Evolutionary conservation across 108 stramenopile genomes (phyloP), one percentile per base, ranked within the genome.

Genomic region (Cylindrotheca fusiformis): DNA sequence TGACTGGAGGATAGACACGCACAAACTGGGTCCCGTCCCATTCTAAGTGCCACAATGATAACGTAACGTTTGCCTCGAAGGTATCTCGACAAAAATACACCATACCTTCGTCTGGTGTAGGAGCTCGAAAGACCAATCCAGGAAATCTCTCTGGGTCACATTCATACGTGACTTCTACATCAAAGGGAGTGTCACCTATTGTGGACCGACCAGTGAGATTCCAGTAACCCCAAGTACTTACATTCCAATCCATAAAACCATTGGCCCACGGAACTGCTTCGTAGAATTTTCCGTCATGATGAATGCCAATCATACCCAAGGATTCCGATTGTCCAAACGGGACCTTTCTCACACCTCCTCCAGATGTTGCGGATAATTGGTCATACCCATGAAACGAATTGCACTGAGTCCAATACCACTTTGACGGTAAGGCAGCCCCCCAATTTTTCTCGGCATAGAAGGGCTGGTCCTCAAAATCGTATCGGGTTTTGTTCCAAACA

Each of bases 391-490:
- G 78, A 52, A 95, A 95, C 26, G 76, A 75, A 68, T 95, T 95
- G 72, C 90, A 90, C 54, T 95, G 94, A 3, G 80, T 74, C 94
- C 94, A 95, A 77, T 82, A 95, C 94, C 90, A 92, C 63, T 88
- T 88, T 0, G 67, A 71, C 28, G 94, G 90, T 54, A 95, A 85
- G 0, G 85, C 79, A 6, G 73, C 84, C 50, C 88, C 94, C 90
- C 90, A 95, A 76, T 95, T 95, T 78, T 95, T 92, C 50, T 95
- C 94, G 22, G 87, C 90, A 67, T 95, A 95, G 63, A 95, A 91
- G 6, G 88, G 88, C 36, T 81, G 86, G 71, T 90, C 65, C 17
- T 66, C 25, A 75, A 95, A 90, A 32, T 77, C 61, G 60, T 89
- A 87, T 21, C 51, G 30, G 1, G 73, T 76, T 22, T 80, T 79